Evolutionary conservation across 306 rosid species (phyloP).

Genomic region (Vigna unguiculata): DNA sequence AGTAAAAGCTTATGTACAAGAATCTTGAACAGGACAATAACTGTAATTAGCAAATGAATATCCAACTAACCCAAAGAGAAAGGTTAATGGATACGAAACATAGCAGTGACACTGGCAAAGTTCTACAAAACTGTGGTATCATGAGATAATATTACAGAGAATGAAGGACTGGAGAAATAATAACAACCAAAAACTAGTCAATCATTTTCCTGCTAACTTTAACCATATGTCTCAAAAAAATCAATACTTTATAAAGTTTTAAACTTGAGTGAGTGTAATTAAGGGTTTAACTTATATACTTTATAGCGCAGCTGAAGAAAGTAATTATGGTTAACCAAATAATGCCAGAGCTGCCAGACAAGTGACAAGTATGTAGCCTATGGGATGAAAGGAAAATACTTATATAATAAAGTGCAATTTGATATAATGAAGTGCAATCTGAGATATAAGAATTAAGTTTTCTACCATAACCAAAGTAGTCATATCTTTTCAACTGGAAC

Average conservation of each 20-base stretch:
- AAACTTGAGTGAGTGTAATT: slow-evolving; percentile 8
- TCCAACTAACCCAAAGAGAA: background rate
- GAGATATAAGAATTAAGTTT: slow-evolving; percentile 36
- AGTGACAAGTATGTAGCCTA: slow-evolving; percentile 15
- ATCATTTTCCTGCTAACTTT: slow-evolving; percentile 1
- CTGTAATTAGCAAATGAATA: slow-evolving; percentile 4
- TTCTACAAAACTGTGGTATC: slow-evolving; percentile 15
- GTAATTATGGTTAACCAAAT: slow-evolving; percentile 12
- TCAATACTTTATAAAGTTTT: slow-evolving; percentile 11
- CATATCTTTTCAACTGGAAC: slow-evolving; percentile 73
- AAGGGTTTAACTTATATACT: slow-evolving; percentile 15
- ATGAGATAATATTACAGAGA: background rate
- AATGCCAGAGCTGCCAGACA: slow-evolving; percentile 16
- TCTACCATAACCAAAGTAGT: slow-evolving; percentile 85
- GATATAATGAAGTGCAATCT: slow-evolving; percentile 29
- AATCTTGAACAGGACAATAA: slow-evolving; percentile 23
- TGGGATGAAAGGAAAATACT: slow-evolving; percentile 18
- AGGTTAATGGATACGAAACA: slow-evolving; percentile 12
- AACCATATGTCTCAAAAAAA: slow-evolving; percentile 11
- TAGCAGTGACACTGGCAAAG: slow-evolving; percentile 11
- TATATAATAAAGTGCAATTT: slow-evolving; percentile 28
- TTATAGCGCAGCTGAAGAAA: slow-evolving; percentile 21
- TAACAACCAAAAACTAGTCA: slow-evolving; percentile 20
- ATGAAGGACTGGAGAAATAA: slow-evolving; percentile 11
- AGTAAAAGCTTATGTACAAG: slow-evolving; percentile 15